Evolutionary conservation across 495 filamentous ascomycete genomes (phyloP).

Genomic region (Terfezia boudieri): DNA sequence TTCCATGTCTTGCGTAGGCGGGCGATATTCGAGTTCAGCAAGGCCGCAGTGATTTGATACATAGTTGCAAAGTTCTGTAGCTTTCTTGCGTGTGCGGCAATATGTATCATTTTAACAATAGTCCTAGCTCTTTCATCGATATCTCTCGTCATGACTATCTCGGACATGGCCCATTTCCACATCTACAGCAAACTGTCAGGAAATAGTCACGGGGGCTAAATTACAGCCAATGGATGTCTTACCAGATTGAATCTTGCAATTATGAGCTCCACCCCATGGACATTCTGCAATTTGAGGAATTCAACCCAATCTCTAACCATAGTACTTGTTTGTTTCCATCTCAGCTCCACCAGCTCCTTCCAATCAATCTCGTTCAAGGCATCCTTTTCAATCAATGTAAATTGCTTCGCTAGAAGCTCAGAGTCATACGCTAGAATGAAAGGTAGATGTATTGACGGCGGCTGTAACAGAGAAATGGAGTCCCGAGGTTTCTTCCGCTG

Average conservation of each 20-base stretch:
- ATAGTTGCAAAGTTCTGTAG: constrained; percentile 92
- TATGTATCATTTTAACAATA: constrained; percentile 80
- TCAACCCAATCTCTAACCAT: constrained; percentile 71
- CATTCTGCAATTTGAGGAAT: constrained; percentile 60
- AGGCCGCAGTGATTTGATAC: constrained; percentile 79
- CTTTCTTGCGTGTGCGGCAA: constrained; percentile 60
- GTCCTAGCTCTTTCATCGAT: constrained; percentile 62
- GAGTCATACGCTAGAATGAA: constrained; percentile 87
- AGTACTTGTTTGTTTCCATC: constrained; percentile 47
- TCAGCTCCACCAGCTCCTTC: constrained; percentile 89
- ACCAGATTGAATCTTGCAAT: constrained; percentile 82
- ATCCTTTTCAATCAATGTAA: constrained; percentile 89
- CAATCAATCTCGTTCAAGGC: constrained; percentile 92
- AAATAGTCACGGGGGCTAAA: constrained; percentile 1
- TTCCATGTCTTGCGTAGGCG: constrained; percentile 64
- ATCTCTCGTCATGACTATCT: constrained; percentile 65
- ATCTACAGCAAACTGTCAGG: constrained; percentile 23
- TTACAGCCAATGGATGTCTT: neutral
- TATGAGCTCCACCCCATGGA: constrained; percentile 80
- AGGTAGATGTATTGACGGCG: constrained; percentile 45
- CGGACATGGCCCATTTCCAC: constrained; percentile 90
- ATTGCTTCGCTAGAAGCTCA: constrained; percentile 71
- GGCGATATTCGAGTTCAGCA: constrained; percentile 60
- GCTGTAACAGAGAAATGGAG: constrained; percentile 1
- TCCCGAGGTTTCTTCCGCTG: constrained; percentile 3